Percentiles rank a stretch among this genome's conserved stretches.
Conservation (phyloP, 2,329 filamentous ascomycete species). For the Seiridium cupressi region DNA sequence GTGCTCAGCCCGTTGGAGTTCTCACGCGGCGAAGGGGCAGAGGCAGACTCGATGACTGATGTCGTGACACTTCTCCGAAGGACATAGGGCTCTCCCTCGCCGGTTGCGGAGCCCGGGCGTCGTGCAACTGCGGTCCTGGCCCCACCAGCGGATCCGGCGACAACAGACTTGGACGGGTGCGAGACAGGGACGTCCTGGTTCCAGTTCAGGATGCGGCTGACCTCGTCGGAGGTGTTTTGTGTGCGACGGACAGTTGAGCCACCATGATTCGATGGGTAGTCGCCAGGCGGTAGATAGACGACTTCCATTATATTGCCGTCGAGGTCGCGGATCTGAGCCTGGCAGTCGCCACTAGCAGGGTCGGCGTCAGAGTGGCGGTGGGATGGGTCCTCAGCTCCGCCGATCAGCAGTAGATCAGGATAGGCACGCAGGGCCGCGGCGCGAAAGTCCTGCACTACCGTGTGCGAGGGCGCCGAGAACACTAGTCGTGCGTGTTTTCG, state of each 20-base stretch:
- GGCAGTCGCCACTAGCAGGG: constrained; percentile 31
- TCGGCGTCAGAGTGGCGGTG: constrained; percentile 19
- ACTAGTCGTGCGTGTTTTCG: constrained; percentile 52
- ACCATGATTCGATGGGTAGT: constrained; percentile 32
- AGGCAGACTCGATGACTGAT: constrained; percentile 25
- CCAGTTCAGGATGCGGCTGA: constrained; percentile 47
- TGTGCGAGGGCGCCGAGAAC: constrained; percentile 65
- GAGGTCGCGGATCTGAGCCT: constrained; percentile 67
- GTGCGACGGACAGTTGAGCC: constrained; percentile 32
- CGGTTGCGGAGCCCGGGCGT: constrained; percentile 10
- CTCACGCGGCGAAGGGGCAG: constrained; percentile 24
- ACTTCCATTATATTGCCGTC: constrained; percentile 85
- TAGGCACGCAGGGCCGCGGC: constrained; percentile 63
- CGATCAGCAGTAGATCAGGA: constrained; percentile 49
- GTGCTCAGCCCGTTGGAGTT: constrained; percentile 45
- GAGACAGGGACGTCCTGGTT: constrained; percentile 41
- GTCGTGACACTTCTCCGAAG: constrained; percentile 33
- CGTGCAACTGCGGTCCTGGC: constrained; percentile 10
- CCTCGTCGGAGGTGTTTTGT: constrained; percentile 36
- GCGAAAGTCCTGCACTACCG: constrained; percentile 71
- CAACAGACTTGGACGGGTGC: constrained; percentile 19
- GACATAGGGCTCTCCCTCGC: constrained; percentile 22
- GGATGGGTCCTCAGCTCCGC: constrained; percentile 33
- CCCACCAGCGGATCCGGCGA: constrained; percentile 14
- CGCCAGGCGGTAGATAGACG: constrained; percentile 51